A percentile compares a stretch with the other conserved stretches of the same genome.
These are phyloP conservation scores for Quercus tomentella DNA, from an alignment of 331 rosid genomes.

Conservation along the genomic window DNA sequence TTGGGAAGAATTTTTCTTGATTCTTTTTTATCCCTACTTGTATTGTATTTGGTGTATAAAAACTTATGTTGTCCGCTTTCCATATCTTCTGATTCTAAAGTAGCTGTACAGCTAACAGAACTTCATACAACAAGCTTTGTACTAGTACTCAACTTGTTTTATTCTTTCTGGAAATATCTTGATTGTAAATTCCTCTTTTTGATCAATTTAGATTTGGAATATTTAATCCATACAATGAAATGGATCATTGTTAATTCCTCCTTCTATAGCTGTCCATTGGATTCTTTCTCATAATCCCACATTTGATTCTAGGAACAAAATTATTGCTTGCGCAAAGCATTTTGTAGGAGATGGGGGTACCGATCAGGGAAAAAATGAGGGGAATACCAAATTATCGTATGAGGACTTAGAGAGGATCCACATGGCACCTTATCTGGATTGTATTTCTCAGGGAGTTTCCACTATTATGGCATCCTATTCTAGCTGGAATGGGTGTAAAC, in stretches of 20 bases:
- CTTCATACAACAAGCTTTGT: not conserved
- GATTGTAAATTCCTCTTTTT: conserved; percentile 1
- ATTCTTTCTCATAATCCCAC: conserved; percentile 3
- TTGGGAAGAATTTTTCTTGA: not conserved
- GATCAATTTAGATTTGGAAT: no score
- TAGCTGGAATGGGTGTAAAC: conserved; percentile 72
- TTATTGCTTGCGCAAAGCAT: conserved; percentile 89
- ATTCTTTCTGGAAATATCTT: not conserved
- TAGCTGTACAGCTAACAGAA: not conserved
- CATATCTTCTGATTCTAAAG: not conserved
- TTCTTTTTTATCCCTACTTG: not conserved
- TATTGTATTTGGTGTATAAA: not conserved
- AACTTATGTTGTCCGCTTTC: not conserved
- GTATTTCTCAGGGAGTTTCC: conserved; percentile 77
- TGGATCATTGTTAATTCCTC: no score
- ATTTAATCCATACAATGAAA: no score
- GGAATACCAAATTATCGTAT: conserved; percentile 52
- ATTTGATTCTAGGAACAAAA: conserved; percentile 55
- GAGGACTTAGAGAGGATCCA: conserved; percentile 78
- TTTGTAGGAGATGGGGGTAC: conserved; percentile 97
- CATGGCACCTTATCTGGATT: conserved; percentile 84
- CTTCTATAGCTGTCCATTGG: not conserved
- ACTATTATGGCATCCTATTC: conserved; percentile 85
- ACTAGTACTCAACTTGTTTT: not conserved
- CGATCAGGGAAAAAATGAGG: conserved; percentile 70